Percentiles rank a stretch among this genome's conserved stretches.
These are phyloP conservation scores for Ilyonectria destructans DNA, from an alignment of 2,329 filamentous ascomycete species.

Conservation along the genomic window DNA sequence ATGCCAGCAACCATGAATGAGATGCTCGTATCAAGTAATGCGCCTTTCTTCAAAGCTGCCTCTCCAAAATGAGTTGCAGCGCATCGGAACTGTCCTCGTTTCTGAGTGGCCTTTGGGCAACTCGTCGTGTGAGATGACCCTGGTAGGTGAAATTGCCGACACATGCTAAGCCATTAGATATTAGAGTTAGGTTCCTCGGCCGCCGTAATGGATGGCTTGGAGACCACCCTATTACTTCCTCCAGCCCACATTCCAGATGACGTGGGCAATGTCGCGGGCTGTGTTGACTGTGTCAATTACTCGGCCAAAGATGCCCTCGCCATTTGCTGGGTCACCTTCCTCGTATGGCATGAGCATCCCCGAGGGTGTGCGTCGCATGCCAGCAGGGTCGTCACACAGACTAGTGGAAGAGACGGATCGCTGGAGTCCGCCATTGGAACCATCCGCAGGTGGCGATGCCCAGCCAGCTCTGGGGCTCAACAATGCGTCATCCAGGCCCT, in stretches of 20 bases:
- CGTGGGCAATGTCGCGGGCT: slow-evolving; percentile 79
- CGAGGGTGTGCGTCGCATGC: slow-evolving; percentile 84
- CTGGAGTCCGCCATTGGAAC: slow-evolving; percentile 55
- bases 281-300: slow-evolving; percentile 87
- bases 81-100: not conserved
- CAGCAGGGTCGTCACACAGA: slow-evolving; percentile 68
- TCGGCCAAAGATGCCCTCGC: slow-evolving; percentile 80
- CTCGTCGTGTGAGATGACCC: not conserved
- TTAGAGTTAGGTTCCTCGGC: slow-evolving; percentile 19
- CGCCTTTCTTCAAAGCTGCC: slow-evolving; percentile 31
- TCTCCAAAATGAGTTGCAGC: slow-evolving; percentile 13
- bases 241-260: slow-evolving; percentile 82
- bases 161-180: slow-evolving; percentile 26
- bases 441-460: slow-evolving; percentile 50
- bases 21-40: slow-evolving; percentile 39
- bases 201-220: slow-evolving; percentile 3
- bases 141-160: not conserved
- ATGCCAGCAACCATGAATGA: slow-evolving; percentile 32
- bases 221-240: slow-evolving; percentile 62
- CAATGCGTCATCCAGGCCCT: slow-evolving; percentile 61
- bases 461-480: slow-evolving; percentile 51
- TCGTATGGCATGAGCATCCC: slow-evolving; percentile 95
- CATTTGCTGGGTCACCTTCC: slow-evolving; percentile 76
- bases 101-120: not conserved
- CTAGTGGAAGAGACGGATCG: slow-evolving; percentile 66